These are phyloP conservation scores for Trichosporon coremiiforme DNA, from an alignment of 1,284 basidiomycete species.

Conservation along the genomic window DNA sequence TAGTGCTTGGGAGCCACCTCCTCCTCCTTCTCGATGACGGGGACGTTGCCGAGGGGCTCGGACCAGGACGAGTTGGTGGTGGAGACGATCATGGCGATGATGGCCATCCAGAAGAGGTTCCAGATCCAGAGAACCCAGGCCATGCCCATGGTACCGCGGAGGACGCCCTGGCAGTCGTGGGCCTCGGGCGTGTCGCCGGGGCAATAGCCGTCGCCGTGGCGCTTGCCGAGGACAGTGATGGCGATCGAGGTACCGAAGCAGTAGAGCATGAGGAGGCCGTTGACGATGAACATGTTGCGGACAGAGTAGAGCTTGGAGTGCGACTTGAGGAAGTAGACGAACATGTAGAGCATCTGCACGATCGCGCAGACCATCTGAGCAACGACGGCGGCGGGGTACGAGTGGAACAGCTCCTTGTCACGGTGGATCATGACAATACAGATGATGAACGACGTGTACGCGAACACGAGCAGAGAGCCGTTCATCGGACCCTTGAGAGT, in stretches of 20 bases:
- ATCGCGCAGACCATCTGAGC: constrained; percentile 36
- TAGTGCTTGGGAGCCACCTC: constrained; percentile 22
- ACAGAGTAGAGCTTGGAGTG: constrained; percentile 34
- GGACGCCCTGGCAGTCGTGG: constrained; percentile 39
- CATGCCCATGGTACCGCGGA: constrained; percentile 32
- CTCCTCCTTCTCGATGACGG: constrained; percentile 4
- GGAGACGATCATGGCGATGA: constrained; percentile 32
- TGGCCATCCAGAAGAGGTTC: constrained; percentile 38
- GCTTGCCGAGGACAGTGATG: constrained; percentile 31
- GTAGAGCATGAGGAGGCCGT: constrained; percentile 36
- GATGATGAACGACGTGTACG: constrained; percentile 38
- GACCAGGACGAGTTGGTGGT: constrained; percentile 28
- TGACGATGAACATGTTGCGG: constrained; percentile 29
- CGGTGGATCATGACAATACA: constrained; percentile 36
- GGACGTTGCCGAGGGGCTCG: constrained; percentile 28
- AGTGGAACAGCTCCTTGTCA: constrained; percentile 28
- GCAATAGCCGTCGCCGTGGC: constrained; percentile 35
- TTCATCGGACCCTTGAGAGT: constrained; percentile 19
- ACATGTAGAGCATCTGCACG: constrained; percentile 34
- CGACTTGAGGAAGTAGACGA: constrained; percentile 29
- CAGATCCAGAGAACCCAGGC: constrained; percentile 26
- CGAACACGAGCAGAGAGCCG: constrained; percentile 22
- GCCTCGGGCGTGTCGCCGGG: background rate
- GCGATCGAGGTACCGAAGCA: constrained; percentile 36
- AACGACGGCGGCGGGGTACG: constrained; percentile 38